A percentile compares a stretch with the other conserved stretches of the same genome.
phyloP scores from a whole-genome alignment of 2,329 filamentous ascomycete species.

The Ceratocystis variospora region DNA sequence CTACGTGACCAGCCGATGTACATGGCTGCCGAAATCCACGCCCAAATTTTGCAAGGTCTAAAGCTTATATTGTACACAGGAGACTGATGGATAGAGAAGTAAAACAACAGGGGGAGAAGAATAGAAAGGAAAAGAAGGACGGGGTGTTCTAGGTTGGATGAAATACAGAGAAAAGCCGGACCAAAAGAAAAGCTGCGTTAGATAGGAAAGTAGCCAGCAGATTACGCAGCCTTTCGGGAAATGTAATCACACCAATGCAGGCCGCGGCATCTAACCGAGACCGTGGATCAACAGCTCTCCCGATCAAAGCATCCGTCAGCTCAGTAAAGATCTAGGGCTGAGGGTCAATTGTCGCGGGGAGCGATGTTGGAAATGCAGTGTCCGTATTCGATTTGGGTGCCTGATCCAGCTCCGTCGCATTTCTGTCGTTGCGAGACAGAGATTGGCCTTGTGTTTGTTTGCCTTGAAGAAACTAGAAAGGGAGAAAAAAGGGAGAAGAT shows the following conservation, averaged over 20 bases:
- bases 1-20: neutral
- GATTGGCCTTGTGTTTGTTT: neutral
- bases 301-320: neutral
- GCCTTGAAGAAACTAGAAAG: neutral
- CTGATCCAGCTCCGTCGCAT: neutral
- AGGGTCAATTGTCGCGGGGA: neutral
- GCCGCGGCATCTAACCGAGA: too few species aligned
- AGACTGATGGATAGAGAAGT: constrained; percentile 9
- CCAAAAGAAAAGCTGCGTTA: neutral
- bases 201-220: neutral
- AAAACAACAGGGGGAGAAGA: constrained; percentile 15
- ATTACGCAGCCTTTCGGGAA: neutral
- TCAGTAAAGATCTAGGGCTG: neutral
- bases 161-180: neutral
- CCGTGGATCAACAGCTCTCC: neutral
- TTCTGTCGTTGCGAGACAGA: neutral
- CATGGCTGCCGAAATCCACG: neutral
- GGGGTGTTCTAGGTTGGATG: neutral
- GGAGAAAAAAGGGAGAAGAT: neutral
- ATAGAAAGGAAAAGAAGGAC: neutral
- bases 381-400: neutral
- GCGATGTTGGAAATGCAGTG: neutral
- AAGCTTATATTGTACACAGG: constrained; percentile 20
- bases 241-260: too few species aligned
- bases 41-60: constrained; percentile 17